phyloP scores from a whole-genome alignment of 352 stramenopile species.

The Pythium vanterpoolii region DNA sequence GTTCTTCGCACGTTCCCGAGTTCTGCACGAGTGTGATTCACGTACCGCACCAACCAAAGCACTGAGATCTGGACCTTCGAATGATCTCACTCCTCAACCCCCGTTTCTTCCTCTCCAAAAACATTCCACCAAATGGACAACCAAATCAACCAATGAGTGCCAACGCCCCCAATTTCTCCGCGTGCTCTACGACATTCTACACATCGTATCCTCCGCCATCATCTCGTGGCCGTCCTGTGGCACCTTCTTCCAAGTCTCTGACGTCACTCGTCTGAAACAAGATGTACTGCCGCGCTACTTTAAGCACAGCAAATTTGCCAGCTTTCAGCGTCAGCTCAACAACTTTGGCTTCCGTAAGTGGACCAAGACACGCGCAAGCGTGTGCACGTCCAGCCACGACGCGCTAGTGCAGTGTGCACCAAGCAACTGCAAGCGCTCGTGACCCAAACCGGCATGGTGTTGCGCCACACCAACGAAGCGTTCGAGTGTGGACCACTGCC shows the following conservation, averaged over 20 bases:
- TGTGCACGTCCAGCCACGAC: conserved; percentile 57
- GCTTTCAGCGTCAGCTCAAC: conserved; percentile 89
- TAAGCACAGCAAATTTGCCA: conserved; percentile 81
- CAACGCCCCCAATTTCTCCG: conserved; percentile 31
- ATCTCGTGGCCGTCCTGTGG: conserved; percentile 47
- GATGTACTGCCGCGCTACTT: conserved; percentile 82
- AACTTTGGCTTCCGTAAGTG: conserved; percentile 74
- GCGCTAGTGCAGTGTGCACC: no score
- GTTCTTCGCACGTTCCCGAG: not conserved
- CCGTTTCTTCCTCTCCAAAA: not conserved
- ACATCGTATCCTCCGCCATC: conserved; percentile 36
- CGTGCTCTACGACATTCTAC: conserved; percentile 49
- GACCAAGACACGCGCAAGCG: conserved; percentile 70
- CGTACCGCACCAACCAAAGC: not conserved
- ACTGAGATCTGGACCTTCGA: not conserved
- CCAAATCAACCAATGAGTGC: not conserved
- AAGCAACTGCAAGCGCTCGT: no score
- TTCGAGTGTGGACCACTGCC: no score
- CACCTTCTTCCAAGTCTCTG: conserved; percentile 78
- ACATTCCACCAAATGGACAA: not conserved
- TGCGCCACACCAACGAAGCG: no score
- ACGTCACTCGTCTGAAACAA: conserved; percentile 59
- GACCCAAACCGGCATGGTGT: no score
- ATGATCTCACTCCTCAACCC: not conserved
- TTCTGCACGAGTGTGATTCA: not conserved